These are phyloP conservation scores for Hypoxylon fuscum DNA, from an alignment of 495 filamentous ascomycete species.

Conservation along the genomic window DNA sequence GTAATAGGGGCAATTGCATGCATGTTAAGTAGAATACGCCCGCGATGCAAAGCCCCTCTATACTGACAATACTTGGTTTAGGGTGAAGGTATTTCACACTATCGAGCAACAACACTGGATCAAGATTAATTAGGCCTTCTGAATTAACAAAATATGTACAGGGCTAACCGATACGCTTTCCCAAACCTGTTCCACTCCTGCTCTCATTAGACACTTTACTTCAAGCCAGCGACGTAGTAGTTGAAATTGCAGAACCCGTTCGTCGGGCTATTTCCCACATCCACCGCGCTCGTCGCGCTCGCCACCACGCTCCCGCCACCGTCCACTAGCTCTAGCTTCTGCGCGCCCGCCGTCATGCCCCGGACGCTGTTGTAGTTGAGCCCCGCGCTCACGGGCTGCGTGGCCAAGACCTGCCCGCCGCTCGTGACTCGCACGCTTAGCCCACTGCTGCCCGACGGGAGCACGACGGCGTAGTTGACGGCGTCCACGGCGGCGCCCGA, in stretches of 20 bases:
- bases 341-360: constrained; percentile 14
- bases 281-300: constrained; percentile 6
- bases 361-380: constrained; percentile 20
- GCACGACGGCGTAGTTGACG: constrained; percentile 29
- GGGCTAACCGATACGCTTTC: too few relatives aligned
- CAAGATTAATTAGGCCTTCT: too few relatives aligned
- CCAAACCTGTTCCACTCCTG: too few relatives aligned
- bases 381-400: constrained; percentile 9
- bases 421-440: constrained; percentile 19
- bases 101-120: too few relatives aligned
- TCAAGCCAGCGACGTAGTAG: constrained; percentile 28
- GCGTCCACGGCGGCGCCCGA: constrained; percentile 24
- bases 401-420: constrained; percentile 19
- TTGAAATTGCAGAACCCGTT: constrained; percentile 31
- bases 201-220: constrained; percentile 8
- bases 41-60: too few relatives aligned
- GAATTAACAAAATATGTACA: too few relatives aligned
- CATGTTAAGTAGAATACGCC: too few relatives aligned
- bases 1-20: too few relatives aligned
- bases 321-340: constrained; percentile 29
- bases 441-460: not conserved
- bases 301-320: constrained; percentile 13
- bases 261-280: constrained; percentile 13
- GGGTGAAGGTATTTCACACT: too few relatives aligned
- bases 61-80: too few relatives aligned